Evolutionary conservation across 83 land plant genomes (phyloP).

Genomic region (Picea abies): DNA sequence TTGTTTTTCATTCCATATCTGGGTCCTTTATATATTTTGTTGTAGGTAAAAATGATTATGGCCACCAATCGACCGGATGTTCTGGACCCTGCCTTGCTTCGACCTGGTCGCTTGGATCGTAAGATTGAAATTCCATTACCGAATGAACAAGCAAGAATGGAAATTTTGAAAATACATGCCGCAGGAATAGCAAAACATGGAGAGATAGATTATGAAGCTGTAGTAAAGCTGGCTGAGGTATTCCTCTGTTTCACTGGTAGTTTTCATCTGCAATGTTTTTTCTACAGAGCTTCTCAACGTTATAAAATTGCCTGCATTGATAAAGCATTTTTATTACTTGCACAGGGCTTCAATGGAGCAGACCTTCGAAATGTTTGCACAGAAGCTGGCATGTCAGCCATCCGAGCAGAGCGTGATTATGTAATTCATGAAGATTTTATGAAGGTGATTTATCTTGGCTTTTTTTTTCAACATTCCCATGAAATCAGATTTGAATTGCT

Average conservation of each 20-base stretch:
- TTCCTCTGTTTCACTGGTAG: not conserved
- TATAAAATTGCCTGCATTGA: too few species aligned
- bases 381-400: conserved; percentile 98
- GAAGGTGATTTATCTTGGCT: conserved; percentile 53
- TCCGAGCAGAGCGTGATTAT: conserved; percentile 97
- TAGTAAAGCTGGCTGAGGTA: conserved; percentile 96
- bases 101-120: conserved; percentile 91
- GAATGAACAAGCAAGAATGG: conserved; percentile 91
- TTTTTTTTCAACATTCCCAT: too few species aligned
- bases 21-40: not conserved
- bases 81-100: conserved; percentile 93
- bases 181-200: conserved; percentile 96
- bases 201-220: conserved; percentile 95
- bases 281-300: too few species aligned
- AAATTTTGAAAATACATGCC: conserved; percentile 92
- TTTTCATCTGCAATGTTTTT: too few species aligned
- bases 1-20: too few species aligned
- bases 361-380: conserved; percentile 98
- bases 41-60: conserved; percentile 96
- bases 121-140: conserved; percentile 96
- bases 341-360: conserved; percentile 95
- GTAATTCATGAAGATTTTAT: conserved; percentile 96
- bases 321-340: too few species aligned
- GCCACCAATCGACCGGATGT: conserved; percentile 97
- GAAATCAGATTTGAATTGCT: too few species aligned